Conservation (phyloP, 1,284 basidiomycete genomes). For the Malassezia brasiliensis region DNA sequence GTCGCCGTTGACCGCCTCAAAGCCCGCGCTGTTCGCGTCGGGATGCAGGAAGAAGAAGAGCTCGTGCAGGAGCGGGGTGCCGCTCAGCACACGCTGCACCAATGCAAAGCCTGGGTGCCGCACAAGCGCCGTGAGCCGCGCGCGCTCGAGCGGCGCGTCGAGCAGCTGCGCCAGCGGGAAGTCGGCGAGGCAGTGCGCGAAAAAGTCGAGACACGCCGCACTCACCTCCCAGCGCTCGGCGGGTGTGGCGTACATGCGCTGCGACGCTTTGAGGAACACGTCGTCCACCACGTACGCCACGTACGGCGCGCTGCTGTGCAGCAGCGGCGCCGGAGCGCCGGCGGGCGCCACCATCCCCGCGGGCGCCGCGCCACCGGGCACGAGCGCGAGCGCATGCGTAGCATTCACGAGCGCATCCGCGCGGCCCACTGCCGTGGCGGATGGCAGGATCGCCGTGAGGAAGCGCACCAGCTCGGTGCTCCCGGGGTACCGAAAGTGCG, state of each 20-base stretch:
- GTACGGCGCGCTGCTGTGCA: constrained; percentile 53
- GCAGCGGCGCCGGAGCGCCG: constrained; percentile 11
- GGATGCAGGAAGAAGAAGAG: constrained; percentile 62
- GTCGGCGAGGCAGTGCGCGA: constrained; percentile 70
- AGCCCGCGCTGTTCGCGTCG: constrained; percentile 32
- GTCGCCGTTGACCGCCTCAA: constrained; percentile 55
- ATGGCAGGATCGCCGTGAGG: constrained; percentile 58
- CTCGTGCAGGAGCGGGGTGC: constrained; percentile 61
- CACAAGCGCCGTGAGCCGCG: constrained; percentile 49
- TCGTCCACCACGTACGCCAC: constrained; percentile 77
- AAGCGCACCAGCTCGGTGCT: constrained; percentile 79
- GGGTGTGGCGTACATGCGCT: constrained; percentile 63
- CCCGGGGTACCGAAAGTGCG: constrained; percentile 67
- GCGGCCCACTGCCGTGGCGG: not conserved
- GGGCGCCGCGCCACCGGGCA: constrained; percentile 8
- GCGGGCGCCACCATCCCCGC: not conserved
- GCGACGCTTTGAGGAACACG: constrained; percentile 57
- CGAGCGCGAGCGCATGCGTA: constrained; percentile 6
- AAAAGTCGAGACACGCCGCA: constrained; percentile 70
- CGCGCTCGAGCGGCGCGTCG: constrained; percentile 25
- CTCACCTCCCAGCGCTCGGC: constrained; percentile 79
- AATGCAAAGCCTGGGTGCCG: constrained; percentile 79
- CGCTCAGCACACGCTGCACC: constrained; percentile 67
- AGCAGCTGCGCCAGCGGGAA: constrained; percentile 57
- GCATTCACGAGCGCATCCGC: constrained; percentile 19